Conservation (phyloP, 1,139 yeast species). For the Geotrichum citri-aurantii region DNA sequence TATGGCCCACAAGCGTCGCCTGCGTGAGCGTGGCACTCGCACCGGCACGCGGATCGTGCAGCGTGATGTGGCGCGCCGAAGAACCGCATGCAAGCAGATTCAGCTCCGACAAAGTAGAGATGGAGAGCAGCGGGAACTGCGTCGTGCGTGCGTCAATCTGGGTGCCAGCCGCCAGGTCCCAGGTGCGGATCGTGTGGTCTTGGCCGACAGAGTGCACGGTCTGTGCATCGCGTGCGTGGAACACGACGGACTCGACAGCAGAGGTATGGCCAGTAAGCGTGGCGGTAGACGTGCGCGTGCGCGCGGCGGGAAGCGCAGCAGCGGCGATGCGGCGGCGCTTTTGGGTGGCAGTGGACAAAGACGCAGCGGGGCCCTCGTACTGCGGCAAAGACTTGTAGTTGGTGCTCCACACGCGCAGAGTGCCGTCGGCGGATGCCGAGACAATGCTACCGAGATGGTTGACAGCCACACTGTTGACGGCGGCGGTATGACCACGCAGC, state of each 20-base stretch:
- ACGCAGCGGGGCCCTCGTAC: conserved; percentile 49
- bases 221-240: conserved; percentile 62
- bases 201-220: conserved; percentile 93
- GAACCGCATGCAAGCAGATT: conserved; percentile 86
- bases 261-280: conserved; percentile 74
- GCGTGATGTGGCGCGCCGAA: conserved; percentile 88
- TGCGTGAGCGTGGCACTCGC: conserved; percentile 44
- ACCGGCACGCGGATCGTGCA: conserved; percentile 75
- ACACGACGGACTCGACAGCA: conserved; percentile 68
- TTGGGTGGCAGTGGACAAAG: conserved; percentile 59
- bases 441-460: conserved; percentile 51
- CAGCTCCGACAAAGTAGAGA: conserved; percentile 52
- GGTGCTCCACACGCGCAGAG: conserved; percentile 87
- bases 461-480: conserved; percentile 73
- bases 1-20: conserved; percentile 78
- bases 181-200: conserved; percentile 89
- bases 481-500: conserved; percentile 82
- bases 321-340: conserved; percentile 81
- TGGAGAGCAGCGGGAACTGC: conserved; percentile 75
- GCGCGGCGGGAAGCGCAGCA: conserved; percentile 52
- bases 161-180: conserved; percentile 86
- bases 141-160: conserved; percentile 85
- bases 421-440: conserved; percentile 78
- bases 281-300: conserved; percentile 76
- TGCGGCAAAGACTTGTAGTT: conserved; percentile 77